These are phyloP conservation scores for Chaetomium cochliodes DNA, from an alignment of 495 filamentous ascomycete species.

Conservation along the genomic window DNA sequence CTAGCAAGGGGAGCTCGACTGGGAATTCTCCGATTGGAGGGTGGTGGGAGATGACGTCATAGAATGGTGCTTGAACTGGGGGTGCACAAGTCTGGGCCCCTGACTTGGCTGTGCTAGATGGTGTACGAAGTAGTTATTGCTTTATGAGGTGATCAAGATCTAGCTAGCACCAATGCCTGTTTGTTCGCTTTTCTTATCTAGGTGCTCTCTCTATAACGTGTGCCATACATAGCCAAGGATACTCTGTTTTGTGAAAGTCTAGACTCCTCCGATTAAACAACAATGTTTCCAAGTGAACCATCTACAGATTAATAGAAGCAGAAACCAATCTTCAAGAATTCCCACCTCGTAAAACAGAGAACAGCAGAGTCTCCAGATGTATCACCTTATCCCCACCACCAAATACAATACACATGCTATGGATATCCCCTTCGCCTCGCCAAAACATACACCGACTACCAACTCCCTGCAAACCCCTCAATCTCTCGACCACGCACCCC, in stretches of 20 bases:
- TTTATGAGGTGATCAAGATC: too few relatives aligned
- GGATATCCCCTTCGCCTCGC: not conserved
- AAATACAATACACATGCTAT: not conserved
- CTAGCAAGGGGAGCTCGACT: slow-evolving; percentile 6
- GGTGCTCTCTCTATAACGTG: too few relatives aligned
- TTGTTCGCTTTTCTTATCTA: too few relatives aligned
- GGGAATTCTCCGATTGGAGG: not conserved
- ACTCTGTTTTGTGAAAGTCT: too few relatives aligned
- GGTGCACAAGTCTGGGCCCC: not conserved
- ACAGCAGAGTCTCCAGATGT: not conserved
- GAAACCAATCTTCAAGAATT: too few relatives aligned
- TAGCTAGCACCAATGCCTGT: too few relatives aligned
- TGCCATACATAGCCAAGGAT: too few relatives aligned
- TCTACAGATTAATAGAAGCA: too few relatives aligned
- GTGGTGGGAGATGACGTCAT: slow-evolving; percentile 1
- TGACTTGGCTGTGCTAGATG: not conserved
- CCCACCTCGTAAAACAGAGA: not conserved
- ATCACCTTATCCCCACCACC: not conserved
- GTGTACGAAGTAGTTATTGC: too few relatives aligned
- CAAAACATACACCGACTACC: not conserved
- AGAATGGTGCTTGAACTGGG: not conserved
- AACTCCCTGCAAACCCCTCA: not conserved
- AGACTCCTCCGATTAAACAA: too few relatives aligned
- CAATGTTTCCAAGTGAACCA: too few relatives aligned
- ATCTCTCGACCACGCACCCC: too few relatives aligned